Evolutionary conservation across 176 grass and related monocot genomes (phyloP), one percentile per base, ranked within the genome.

Genomic region (Carex cristatella): DNA sequence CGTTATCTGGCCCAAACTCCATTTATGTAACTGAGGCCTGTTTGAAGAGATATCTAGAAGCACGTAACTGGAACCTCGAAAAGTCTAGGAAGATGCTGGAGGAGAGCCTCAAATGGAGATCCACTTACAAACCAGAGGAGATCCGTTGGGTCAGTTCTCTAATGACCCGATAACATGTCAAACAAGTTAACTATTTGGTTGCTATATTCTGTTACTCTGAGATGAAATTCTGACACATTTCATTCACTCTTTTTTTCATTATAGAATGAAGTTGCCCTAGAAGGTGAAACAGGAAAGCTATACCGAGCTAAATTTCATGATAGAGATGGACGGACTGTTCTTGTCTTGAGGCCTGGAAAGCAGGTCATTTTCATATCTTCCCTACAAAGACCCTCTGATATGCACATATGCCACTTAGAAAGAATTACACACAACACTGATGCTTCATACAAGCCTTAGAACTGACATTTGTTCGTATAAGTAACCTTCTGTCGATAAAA

Each of bases 51-150:
- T 99, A 94, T 86, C 81, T 99, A 85, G 88, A 92, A 74, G 93
- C 93, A 2, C 86, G 88, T 69, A 89, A 87, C 71, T 95, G 88
- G 91, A 98, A 89, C 82, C 59, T 92, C 69, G 81, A 89, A 35
- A 95, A 89, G 65, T 89, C 93, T 7, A 92, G 60, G 84, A 98
- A 93, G 84, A 94, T 95, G 95, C 88, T 98, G 32, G 89, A 92
- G 84, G 95, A 98, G 83, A 92, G 63, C 33, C 89, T 98, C 44
- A 86, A 92, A 80, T 98, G 95, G 95, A 90, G 95, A 87, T 80
- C 69, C 65, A 88, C 68, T 73, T 94, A 83, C 69, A 94, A 82
- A 44, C 95, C 91, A 11, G 88, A 98, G 40, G 95, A 90, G 81
- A 95, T 95, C 76, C 80, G 70, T 53, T 98, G 93, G 95, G 93